These are phyloP conservation scores for Trypanosoma grayi DNA, from an alignment of 208 protist species.

Conservation along the genomic window DNA sequence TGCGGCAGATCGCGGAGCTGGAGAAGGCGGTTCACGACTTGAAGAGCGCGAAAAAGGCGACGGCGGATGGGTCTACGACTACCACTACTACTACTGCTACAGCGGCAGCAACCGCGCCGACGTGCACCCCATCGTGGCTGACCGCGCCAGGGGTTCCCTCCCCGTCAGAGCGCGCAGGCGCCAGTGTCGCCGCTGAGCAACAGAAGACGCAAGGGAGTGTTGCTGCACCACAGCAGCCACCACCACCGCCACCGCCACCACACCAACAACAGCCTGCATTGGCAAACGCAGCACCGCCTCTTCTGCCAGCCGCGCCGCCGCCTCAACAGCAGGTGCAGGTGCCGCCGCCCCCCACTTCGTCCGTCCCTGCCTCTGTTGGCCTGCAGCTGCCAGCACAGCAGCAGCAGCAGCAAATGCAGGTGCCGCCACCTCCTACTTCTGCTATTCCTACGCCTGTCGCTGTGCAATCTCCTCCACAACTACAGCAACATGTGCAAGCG, in stretches of 20 bases:
- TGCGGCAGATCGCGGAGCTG: conserved; percentile 59
- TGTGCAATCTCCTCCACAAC: not conserved
- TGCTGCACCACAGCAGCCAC: not conserved
- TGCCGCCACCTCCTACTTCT: too few species aligned
- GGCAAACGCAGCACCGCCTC: not conserved
- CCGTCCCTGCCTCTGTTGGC: not conserved
- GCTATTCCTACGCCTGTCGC: too few species aligned
- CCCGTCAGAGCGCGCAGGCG: not conserved
- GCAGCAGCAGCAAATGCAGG: too few species aligned
- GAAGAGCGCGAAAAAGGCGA: conserved; percentile 17
- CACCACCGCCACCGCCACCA: not conserved
- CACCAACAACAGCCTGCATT: not conserved
- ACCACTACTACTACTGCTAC: not conserved
- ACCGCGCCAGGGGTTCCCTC: not conserved
- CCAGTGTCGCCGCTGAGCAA: not conserved
- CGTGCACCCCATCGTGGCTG: conserved; percentile 18
- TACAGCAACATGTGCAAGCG: not conserved
- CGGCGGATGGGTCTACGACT: not conserved
- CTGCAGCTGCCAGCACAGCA: too few species aligned
- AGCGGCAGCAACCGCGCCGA: conserved; percentile 1
- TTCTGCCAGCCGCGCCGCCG: not conserved
- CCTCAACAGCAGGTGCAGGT: conserved; percentile 3
- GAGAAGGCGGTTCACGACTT: conserved; percentile 54
- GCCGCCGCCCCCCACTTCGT: not conserved
- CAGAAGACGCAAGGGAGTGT: not conserved